These are phyloP conservation scores for Lupinus albus DNA, from an alignment of 306 rosid genomes.

Conservation along the genomic window DNA sequence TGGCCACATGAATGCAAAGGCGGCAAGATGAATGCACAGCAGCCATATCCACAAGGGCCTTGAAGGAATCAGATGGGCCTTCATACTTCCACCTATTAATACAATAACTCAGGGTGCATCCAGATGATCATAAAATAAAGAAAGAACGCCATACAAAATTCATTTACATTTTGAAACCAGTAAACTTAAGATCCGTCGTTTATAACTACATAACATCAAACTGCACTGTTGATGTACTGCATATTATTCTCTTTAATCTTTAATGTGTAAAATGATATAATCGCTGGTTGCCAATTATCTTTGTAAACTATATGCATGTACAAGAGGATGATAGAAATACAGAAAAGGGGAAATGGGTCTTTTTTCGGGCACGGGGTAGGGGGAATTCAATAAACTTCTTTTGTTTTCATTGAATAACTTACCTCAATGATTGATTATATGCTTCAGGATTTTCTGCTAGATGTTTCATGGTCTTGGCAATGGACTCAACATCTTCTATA, in stretches of 20 bases:
- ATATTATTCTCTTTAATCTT: neutral
- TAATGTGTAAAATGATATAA: neutral
- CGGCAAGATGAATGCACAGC: constrained; percentile 99
- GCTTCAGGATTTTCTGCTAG: constrained; percentile 83
- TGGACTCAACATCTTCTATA: constrained; percentile 62
- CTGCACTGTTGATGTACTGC: neutral
- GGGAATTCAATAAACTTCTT: neutral
- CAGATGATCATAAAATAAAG: constrained; percentile 24
- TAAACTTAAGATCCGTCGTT: constrained; percentile 29
- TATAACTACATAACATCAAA: constrained; percentile 18
- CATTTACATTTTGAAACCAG: constrained; percentile 22
- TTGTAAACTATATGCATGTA: neutral
- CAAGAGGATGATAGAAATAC: neutral
- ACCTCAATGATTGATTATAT: constrained; percentile 80
- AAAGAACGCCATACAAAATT: constrained; percentile 21
- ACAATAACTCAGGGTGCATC: constrained; percentile 40
- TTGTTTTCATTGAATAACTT: constrained; percentile 34
- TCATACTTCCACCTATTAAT: constrained; percentile 88
- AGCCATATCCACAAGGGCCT: constrained; percentile 98
- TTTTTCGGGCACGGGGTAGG: neutral
- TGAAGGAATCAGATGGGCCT: constrained; percentile 95
- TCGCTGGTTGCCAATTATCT: neutral
- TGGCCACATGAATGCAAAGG: constrained; percentile 95
- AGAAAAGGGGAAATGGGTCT: neutral
- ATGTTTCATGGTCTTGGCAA: constrained; percentile 73